Percentiles rank a stretch among this genome's conserved stretches.
Evolutionary conservation across 805 yeast species (phyloP).

Genomic region (Sugiyamaella chiloensis): DNA sequence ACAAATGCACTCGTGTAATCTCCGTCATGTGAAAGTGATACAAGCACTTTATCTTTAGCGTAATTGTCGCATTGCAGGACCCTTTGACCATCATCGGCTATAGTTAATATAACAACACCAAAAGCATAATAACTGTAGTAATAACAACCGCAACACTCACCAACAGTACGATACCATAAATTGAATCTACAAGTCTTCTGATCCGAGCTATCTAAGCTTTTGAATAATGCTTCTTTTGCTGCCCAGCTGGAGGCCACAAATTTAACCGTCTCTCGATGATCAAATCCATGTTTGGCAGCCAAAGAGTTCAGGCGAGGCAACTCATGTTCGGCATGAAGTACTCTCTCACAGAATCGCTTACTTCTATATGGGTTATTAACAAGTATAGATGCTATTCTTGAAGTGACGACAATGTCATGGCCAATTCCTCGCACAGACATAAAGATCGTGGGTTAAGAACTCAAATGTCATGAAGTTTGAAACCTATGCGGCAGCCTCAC

Average conservation of each 20-base stretch:
- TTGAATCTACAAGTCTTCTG: slow-evolving; percentile 55
- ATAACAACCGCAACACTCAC: slow-evolving; percentile 11
- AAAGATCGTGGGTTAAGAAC: too few species aligned
- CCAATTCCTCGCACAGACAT: slow-evolving; percentile 49
- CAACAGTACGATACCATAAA: slow-evolving; percentile 53
- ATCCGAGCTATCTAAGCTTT: slow-evolving; percentile 47
- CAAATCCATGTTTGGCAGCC: slow-evolving; percentile 1
- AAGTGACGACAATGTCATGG: slow-evolving; percentile 49
- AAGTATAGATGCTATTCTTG: slow-evolving; percentile 47
- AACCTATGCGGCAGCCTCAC: not conserved
- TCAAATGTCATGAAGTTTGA: not conserved
- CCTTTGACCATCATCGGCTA: too few species aligned
- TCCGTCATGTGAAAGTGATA: slow-evolving; percentile 64
- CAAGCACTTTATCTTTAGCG: slow-evolving; percentile 22
- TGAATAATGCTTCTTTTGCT: slow-evolving; percentile 69
- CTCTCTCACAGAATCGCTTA: slow-evolving; percentile 41
- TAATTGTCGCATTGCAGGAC: not conserved
- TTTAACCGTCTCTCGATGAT: slow-evolving; percentile 14
- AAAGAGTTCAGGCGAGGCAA: slow-evolving; percentile 34
- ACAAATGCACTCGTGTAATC: slow-evolving; percentile 58
- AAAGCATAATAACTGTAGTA: too few species aligned
- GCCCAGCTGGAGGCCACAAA: slow-evolving; percentile 66
- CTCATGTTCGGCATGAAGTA: slow-evolving; percentile 49
- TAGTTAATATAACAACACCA: too few species aligned
- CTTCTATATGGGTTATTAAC: slow-evolving; percentile 36